Conservation (phyloP, 495 filamentous ascomycete species). For the Hypoxylon trugodes region DNA sequence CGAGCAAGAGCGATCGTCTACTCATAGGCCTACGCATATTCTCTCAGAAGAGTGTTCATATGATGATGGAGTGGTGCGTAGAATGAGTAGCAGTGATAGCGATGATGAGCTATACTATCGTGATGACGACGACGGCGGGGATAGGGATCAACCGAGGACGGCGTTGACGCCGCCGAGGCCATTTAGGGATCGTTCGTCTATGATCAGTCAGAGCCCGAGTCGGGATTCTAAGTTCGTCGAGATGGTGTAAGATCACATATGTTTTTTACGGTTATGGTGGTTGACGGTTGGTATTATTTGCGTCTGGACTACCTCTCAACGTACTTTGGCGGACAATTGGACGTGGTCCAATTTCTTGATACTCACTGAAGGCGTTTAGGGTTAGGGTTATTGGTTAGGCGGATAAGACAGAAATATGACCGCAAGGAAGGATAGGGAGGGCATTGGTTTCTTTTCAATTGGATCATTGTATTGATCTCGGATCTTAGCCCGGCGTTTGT, state of each 20-base stretch:
- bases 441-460: conserved; percentile 6
- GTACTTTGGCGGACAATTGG: too few species aligned
- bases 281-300: not conserved
- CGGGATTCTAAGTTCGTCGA: conserved; percentile 54
- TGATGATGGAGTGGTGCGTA: conserved; percentile 4
- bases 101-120: too few species aligned
- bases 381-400: not conserved
- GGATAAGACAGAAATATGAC: not conserved
- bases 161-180: conserved; percentile 28
- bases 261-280: not conserved
- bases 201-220: conserved; percentile 49
- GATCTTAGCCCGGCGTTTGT: conserved; percentile 13
- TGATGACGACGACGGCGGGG: conserved; percentile 23
- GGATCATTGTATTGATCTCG: conserved; percentile 7
- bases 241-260: conserved; percentile 30
- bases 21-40: too few species aligned
- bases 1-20: not conserved
- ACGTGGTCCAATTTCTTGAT: not conserved
- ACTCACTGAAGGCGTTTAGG: not conserved
- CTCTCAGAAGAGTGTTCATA: too few species aligned
- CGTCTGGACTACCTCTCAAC: too few species aligned
- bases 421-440: conserved; percentile 16
- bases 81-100: conserved; percentile 27
- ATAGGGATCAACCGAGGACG: conserved; percentile 36
- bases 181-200: conserved; percentile 28